Evolutionary conservation across 169 alveolate genomes (phyloP), one percentile per base, ranked within the genome.

Genomic region (Plasmodium blacklocki): DNA sequence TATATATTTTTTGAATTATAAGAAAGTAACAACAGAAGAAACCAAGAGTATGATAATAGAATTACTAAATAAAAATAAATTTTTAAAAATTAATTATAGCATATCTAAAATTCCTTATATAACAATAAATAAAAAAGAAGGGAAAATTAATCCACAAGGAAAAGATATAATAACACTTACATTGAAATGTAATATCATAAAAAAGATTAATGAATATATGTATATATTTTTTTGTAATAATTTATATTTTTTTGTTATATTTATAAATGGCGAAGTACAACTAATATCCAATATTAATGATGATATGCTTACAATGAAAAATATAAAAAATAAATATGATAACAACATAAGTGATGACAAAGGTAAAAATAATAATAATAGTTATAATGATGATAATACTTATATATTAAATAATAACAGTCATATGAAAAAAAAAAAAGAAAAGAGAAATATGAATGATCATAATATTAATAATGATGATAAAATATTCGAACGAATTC

Each of bases 141-240:
- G 90, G 5, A 19, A 21, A 19, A 67, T 80, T 12, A 14, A 43
- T 26, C 68, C 90, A 1, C 45, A 52, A 32, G 9, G 64, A 5
- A 80, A 50, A 21, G 90, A 54, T 19, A 21, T 80, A 12, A 18
- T 80, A 5, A 15, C 83, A 7, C 26, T 80, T 39, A 80, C 67
- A 19, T 59, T 80, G 19, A 71, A 80, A 5, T 67, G 90, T 67
- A 71, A 80, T 39, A 54, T 60, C 3, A 15, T 80, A 32, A 80
- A 67, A 66, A 67, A 43, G 11, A 56, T 80, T 9, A 59, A 67
- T 47, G 90, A 80, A 7, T 80, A 80, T 56, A 52, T 80, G 32
- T 80, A 80, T 15, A 4, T 80, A 15, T 80, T 67, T 56, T 80
- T 80, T 80, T 80, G 90, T 32, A 68, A 80, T 43, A 68, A 68